Conservation (phyloP, 495 filamentous ascomycete genomes). For the Geopyxis carbonaria region DNA sequence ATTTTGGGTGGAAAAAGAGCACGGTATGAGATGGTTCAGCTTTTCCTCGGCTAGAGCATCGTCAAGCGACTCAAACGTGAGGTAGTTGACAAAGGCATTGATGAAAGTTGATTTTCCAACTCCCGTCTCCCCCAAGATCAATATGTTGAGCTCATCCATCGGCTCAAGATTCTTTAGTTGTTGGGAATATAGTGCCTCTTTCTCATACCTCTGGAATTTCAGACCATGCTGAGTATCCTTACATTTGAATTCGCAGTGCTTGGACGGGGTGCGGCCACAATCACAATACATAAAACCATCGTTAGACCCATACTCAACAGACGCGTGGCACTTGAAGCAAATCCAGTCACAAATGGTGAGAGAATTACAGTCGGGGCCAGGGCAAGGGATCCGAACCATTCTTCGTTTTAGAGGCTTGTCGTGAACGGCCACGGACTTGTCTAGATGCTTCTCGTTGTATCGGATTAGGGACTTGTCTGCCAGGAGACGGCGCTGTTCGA, state of each 20-base stretch:
- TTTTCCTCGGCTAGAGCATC: conserved; percentile 20
- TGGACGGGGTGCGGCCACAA: conserved; percentile 24
- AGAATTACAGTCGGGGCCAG: conserved; percentile 16
- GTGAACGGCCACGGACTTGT: neutral
- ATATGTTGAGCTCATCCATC: conserved; percentile 28
- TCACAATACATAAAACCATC: conserved; percentile 27
- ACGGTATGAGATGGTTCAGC: conserved; percentile 27
- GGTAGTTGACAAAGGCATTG: conserved; percentile 33
- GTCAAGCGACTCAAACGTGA: conserved; percentile 26
- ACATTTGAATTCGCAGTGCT: conserved; percentile 26
- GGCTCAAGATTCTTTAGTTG: conserved; percentile 13
- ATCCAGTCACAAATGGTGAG: conserved; percentile 17
- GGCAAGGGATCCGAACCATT: conserved; percentile 25
- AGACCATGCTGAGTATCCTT: conserved; percentile 14
- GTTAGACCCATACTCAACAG: conserved; percentile 27
- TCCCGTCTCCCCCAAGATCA: conserved; percentile 32
- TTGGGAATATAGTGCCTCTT: no score
- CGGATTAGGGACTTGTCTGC: conserved; percentile 17
- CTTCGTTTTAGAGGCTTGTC: conserved; percentile 14
- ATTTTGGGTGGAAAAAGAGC: conserved; percentile 27
- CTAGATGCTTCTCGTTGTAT: conserved; percentile 6
- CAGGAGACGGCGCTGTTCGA: conserved; percentile 13
- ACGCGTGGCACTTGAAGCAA: conserved; percentile 21
- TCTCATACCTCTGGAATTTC: conserved; percentile 5
- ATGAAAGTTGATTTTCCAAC: conserved; percentile 34